Percentiles rank a stretch among this genome's conserved stretches.
phyloP scores from a whole-genome alignment of 805 yeast genomes.

The Candida golubevii region DNA sequence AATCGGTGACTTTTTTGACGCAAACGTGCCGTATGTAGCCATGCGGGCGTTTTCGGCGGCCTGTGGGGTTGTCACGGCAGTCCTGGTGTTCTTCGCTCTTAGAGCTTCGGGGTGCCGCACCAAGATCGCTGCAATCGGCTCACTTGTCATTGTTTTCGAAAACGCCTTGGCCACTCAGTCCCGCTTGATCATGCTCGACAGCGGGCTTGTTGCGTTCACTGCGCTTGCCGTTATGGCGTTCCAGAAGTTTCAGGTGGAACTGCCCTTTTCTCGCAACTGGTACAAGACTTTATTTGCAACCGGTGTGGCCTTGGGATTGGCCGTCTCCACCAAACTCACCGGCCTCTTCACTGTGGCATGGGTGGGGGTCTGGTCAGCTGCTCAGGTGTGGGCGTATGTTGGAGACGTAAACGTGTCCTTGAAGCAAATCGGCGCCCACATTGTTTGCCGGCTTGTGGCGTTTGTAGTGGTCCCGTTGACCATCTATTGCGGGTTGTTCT shows the following conservation, averaged over 20 bases:
- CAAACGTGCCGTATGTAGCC: constrained; percentile 42
- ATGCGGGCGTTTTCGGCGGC: constrained; percentile 57
- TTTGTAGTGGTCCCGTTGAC: constrained; percentile 52
- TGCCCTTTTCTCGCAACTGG: constrained; percentile 51
- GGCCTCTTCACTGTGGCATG: constrained; percentile 67
- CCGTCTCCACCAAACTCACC: constrained; percentile 62
- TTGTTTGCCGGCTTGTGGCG: constrained; percentile 34
- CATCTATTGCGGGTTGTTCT: constrained; percentile 55
- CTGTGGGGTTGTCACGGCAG: constrained; percentile 49
- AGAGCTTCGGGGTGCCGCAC: constrained; percentile 53
- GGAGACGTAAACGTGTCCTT: constrained; percentile 60
- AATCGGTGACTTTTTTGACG: constrained; percentile 39
- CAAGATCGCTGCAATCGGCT: constrained; percentile 45
- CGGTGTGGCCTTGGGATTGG: constrained; percentile 50
- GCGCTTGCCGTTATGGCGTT: constrained; percentile 48
- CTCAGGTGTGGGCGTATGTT: constrained; percentile 60
- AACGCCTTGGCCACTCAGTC: constrained; percentile 61
- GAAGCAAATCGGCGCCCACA: constrained; percentile 35
- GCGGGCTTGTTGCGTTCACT: constrained; percentile 42
- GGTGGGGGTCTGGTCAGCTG: constrained; percentile 47
- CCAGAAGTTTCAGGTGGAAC: constrained; percentile 44
- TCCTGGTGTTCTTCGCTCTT: constrained; percentile 51
- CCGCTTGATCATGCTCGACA: constrained; percentile 43
- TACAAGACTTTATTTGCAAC: constrained; percentile 42
- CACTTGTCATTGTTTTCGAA: constrained; percentile 54